Evolutionary conservation across 129 eudicot species (phyloP).

Genomic region (Centrapalus pauciflorus): DNA sequence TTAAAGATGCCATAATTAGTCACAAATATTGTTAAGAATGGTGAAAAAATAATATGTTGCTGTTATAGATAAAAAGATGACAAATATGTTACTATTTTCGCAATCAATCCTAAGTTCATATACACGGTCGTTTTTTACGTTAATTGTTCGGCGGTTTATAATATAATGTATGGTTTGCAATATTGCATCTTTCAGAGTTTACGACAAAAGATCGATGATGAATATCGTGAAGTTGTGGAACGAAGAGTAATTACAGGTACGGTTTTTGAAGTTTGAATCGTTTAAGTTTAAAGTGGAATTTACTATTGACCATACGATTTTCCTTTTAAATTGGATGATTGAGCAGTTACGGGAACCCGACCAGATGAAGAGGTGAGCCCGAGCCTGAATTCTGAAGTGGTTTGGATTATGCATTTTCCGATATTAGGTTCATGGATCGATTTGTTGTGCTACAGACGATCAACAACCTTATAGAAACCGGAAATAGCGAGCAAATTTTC

Average conservation of each 20-base stretch:
- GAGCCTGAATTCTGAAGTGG: slow-evolving; percentile 8
- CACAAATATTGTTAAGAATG: too few species aligned
- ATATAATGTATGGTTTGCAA: background rate
- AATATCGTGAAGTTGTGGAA: slow-evolving; percentile 97
- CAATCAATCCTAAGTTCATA: too few species aligned
- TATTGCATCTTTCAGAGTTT: slow-evolving; percentile 50
- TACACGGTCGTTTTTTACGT: background rate
- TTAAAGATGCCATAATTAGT: too few species aligned
- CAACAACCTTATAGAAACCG: slow-evolving; percentile 88
- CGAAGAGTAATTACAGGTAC: slow-evolving; percentile 92
- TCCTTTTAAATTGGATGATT: background rate
- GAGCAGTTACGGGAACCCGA: slow-evolving; percentile 72
- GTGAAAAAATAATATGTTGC: too few species aligned
- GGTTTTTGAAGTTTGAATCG: background rate
- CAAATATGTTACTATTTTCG: too few species aligned
- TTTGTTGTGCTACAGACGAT: slow-evolving; percentile 51
- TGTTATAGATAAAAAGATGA: too few species aligned
- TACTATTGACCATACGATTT: background rate
- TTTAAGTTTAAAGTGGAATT: background rate
- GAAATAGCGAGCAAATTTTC: slow-evolving; percentile 92
- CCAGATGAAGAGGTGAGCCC: slow-evolving; percentile 85
- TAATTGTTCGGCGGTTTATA: background rate
- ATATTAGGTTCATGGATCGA: background rate
- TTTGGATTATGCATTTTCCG: background rate
- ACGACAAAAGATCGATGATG: slow-evolving; percentile 84